These are phyloP conservation scores for Trichophyton schoenleinii DNA, from an alignment of 2,329 filamentous ascomycete species.

Conservation along the genomic window DNA sequence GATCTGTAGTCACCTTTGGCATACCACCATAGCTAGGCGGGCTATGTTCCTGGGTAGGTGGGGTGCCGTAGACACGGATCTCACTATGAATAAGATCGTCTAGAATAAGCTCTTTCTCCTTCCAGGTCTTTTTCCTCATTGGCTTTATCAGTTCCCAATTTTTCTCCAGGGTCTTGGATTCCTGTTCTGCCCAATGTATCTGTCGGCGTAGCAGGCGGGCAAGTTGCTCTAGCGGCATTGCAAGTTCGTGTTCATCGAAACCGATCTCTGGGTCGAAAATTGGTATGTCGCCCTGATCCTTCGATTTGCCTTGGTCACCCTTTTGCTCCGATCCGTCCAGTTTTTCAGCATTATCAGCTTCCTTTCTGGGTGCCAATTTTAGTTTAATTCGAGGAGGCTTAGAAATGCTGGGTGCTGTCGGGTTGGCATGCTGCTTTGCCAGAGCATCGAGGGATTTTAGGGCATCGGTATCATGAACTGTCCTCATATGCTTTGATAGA, in stretches of 20 bases:
- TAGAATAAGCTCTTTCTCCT: slow-evolving; percentile 33
- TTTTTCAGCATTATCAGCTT: slow-evolving; percentile 17
- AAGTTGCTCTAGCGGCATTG: slow-evolving; percentile 30
- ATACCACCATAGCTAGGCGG: background rate
- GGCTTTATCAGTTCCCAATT: slow-evolving; percentile 30
- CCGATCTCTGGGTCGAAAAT: slow-evolving; percentile 29
- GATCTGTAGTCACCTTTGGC: background rate
- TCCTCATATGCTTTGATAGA: slow-evolving; percentile 95
- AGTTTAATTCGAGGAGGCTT: slow-evolving; percentile 33
- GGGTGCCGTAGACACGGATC: slow-evolving; percentile 12
- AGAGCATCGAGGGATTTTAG: slow-evolving; percentile 53
- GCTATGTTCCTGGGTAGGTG: background rate
- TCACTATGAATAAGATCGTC: slow-evolving; percentile 34
- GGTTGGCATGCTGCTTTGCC: slow-evolving; percentile 27
- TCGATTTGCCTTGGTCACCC: slow-evolving; percentile 20
- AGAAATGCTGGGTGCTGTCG: slow-evolving; percentile 17
- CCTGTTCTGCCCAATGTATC: slow-evolving; percentile 37
- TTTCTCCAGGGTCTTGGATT: slow-evolving; percentile 25
- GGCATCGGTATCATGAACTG: slow-evolving; percentile 92
- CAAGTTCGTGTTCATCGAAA: slow-evolving; percentile 34
- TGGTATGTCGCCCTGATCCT: slow-evolving; percentile 26
- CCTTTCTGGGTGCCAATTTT: slow-evolving; percentile 27
- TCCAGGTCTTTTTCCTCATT: slow-evolving; percentile 29
- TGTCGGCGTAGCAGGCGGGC: slow-evolving; percentile 36
- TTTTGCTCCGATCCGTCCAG: slow-evolving; percentile 18